phyloP scores from a whole-genome alignment of 169 alveolate species.

The Eimeria tenella region DNA sequence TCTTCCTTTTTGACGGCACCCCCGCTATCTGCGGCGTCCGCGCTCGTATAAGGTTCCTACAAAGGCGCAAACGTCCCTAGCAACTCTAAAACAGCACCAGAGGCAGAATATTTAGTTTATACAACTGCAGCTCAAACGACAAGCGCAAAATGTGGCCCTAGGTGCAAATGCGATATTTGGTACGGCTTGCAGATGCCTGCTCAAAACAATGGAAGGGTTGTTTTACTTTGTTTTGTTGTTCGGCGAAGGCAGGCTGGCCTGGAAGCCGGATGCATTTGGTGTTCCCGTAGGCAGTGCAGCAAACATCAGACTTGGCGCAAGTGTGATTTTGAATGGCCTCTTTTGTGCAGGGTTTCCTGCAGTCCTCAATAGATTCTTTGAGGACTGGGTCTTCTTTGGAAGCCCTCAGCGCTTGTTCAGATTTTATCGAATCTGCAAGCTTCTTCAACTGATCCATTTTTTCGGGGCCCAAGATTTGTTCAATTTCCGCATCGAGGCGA shows the following conservation, averaged over 20 bases:
- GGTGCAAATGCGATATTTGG: no score
- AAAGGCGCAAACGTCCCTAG: background rate
- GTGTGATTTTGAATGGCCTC: background rate
- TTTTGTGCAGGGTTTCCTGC: conserved; percentile 48
- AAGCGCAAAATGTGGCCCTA: no score
- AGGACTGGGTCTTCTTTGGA: conserved; percentile 6
- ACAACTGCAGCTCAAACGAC: no score
- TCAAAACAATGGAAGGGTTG: background rate
- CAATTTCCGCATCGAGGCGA: conserved; percentile 49
- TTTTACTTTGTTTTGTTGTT: conserved; percentile 17
- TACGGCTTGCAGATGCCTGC: background rate
- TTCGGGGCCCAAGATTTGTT: conserved; percentile 21
- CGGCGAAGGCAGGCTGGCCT: conserved; percentile 48
- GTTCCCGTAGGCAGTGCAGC: conserved; percentile 70
- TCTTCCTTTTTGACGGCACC: conserved; percentile 70
- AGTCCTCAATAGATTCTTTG: conserved; percentile 51
- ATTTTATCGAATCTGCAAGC: background rate
- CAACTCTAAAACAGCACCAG: no score
- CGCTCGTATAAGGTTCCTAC: conserved; percentile 34
- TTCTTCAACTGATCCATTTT: conserved; percentile 24
- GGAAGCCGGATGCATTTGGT: conserved; percentile 66
- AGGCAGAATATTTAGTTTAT: no score
- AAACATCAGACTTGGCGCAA: conserved; percentile 65
- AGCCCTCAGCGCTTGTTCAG: conserved; percentile 39
- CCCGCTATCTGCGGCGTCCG: conserved; percentile 49